Conservation (phyloP, 2,329 filamentous ascomycete species). For the Talaromyces sp. region DNA sequence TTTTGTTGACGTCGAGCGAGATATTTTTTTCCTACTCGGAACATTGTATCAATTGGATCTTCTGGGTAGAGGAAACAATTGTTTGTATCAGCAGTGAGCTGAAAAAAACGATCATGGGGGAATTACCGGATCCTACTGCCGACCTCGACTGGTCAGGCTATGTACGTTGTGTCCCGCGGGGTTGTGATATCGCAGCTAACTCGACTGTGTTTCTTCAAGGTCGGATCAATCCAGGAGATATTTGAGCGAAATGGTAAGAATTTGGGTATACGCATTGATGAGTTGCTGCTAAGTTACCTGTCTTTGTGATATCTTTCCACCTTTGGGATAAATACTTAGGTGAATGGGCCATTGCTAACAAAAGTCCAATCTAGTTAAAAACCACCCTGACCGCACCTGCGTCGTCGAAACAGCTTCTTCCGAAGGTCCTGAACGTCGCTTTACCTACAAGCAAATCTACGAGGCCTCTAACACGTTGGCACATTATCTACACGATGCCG, state of each 20-base stretch:
- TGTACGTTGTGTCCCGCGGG: conserved; percentile 16
- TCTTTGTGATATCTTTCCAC: not conserved
- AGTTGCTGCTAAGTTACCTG: not conserved
- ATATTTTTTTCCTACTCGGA: not conserved
- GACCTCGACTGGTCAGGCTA: conserved; percentile 43
- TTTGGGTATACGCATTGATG: not conserved
- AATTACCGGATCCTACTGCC: conserved; percentile 36
- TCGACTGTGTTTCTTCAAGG: not conserved
- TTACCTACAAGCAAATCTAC: conserved; percentile 82
- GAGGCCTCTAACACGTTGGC: conserved; percentile 77
- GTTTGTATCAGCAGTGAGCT: not conserved
- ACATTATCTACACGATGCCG: conserved; percentile 69
- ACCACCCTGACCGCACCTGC: conserved; percentile 63
- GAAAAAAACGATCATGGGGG: not conserved
- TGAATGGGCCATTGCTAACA: not conserved
- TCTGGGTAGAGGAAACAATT: not conserved
- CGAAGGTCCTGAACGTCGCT: conserved; percentile 56
- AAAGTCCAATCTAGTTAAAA: conserved; percentile 39
- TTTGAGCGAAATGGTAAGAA: conserved; percentile 39
- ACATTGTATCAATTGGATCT: not conserved
- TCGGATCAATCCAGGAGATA: conserved; percentile 40
- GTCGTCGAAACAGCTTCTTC: conserved; percentile 59
- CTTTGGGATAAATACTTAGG: not conserved
- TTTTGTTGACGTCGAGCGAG: not conserved
- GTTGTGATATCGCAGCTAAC: conserved; percentile 1